Base-by-base conservation (phyloP, 352 stramenopile genomes). In the Phytophthora fragariaefolia region DNA sequence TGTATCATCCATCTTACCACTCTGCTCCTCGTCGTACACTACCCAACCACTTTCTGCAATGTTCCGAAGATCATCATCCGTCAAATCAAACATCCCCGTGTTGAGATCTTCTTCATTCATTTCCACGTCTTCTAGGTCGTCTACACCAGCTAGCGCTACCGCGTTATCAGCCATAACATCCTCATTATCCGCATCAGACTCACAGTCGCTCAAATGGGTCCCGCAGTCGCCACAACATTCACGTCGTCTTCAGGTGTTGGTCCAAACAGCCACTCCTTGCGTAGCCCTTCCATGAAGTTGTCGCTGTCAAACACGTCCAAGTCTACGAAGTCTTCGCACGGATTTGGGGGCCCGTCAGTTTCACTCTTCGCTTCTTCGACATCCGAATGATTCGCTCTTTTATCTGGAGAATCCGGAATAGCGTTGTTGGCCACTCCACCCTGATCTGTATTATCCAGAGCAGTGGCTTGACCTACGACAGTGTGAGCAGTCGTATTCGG, bases 1-100 rank as follows among this genome's bases (percentile, higher is more conserved):
- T 68, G 43, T 67, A 67, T 10, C 22, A 23, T 67, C 30, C 40
- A 10, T 30, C 59, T 67, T 62, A 62, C 51, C 51, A 32, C 20
- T 52, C 1, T 68, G 60, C 5, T 56, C 42, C 20, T 68, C 51
- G 23, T 50, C 45, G 13, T 61, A 58, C 6, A 13, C 23, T 15
- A 22, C 27, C 58, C 58, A 66, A 1, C 48, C 58, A 3, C 26
- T 43, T 3, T 24, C 9, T 7, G 28, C 34, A 7, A 58, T 52
- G 3, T 28, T 6, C 1, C 48, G 43, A 0, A 61, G 23, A n/a
- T 61, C 28, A 0, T 61, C 23, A 10, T 58, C 60, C 12, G 34
- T 32, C 51, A 62, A 1, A 27, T 36, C 50, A 54, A 61, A 49
- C 13, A 42, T 46, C 3, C 32, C 38, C 2, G 2, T 27, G 6